Percentiles rank a stretch among this genome's conserved stretches.
Conservation (phyloP, 257 asterid genomes). For the Gentiana macrophylla region DNA sequence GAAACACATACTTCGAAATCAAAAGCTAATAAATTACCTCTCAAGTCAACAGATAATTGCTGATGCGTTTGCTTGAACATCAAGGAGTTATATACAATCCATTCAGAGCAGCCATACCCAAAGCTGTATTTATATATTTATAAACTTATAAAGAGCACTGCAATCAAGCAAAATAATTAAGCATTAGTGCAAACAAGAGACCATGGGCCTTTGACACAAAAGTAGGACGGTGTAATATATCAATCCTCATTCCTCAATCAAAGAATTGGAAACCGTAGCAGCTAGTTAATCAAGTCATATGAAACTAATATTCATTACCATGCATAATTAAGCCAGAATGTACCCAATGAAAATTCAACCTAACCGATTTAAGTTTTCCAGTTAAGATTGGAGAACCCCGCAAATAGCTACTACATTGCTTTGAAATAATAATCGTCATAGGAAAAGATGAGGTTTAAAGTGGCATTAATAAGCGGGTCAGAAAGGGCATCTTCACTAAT, state of each 20-base stretch:
- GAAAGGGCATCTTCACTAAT: not conserved
- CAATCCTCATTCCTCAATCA: too few species aligned
- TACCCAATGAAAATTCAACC: too few species aligned
- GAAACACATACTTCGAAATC: conserved; percentile 12
- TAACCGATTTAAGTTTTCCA: too few species aligned
- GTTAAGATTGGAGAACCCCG: too few species aligned
- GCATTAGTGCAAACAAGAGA: not conserved
- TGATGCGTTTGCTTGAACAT: conserved; percentile 70
- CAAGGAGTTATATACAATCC: conserved; percentile 95
- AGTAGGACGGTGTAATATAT: too few species aligned
- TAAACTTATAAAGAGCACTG: conserved; percentile 77
- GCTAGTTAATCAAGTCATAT: too few species aligned
- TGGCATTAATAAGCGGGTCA: too few species aligned
- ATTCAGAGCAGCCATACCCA: conserved; percentile 95
- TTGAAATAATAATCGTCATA: not conserved
- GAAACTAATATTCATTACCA: too few species aligned
- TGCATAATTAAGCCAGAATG: too few species aligned
- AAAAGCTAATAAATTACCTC: too few species aligned
- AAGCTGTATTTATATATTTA: conserved; percentile 93
- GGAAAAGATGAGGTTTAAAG: not conserved
- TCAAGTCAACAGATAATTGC: not conserved
- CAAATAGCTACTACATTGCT: not conserved
- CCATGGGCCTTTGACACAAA: too few species aligned
- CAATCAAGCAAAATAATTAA: conserved; percentile 12
- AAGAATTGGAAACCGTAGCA: too few species aligned